Conservation (phyloP, 768 basidiomycete genomes). For the Termitomyces sp. region DNA sequence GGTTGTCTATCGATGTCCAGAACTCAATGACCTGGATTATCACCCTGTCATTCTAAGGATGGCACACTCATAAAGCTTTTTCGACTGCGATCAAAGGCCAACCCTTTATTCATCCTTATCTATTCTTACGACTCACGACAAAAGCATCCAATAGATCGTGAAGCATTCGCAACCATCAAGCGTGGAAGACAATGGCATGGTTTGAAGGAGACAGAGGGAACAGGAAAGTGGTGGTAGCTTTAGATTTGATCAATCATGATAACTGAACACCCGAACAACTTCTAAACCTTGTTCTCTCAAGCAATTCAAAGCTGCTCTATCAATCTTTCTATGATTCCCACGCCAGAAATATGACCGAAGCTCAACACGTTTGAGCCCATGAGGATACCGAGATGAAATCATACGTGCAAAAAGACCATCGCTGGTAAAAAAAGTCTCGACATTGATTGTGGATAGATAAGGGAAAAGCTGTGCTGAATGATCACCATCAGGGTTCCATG, state of each 20-base stretch:
- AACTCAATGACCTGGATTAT: too few species aligned
- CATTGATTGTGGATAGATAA: not conserved
- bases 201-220: too few species aligned
- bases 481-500: not conserved
- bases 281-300: not conserved
- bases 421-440: not conserved
- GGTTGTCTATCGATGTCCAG: too few species aligned
- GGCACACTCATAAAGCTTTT: too few species aligned
- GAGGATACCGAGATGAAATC: not conserved
- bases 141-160: too few species aligned
- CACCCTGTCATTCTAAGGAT: too few species aligned
- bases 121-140: too few species aligned
- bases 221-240: not conserved
- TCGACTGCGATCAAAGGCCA: too few species aligned
- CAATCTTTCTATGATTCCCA: not conserved
- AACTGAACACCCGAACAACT: not conserved
- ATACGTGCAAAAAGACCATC: not conserved
- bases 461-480: not conserved
- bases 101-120: too few species aligned
- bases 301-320: not conserved
- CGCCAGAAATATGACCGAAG: not conserved
- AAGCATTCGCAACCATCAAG: too few species aligned
- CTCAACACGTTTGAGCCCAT: not conserved
- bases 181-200: not conserved
- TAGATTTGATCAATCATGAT: not conserved